These are phyloP conservation scores for Solanum hybrid DNA, from an alignment of 305 asterid species.

Conservation along the genomic window DNA sequence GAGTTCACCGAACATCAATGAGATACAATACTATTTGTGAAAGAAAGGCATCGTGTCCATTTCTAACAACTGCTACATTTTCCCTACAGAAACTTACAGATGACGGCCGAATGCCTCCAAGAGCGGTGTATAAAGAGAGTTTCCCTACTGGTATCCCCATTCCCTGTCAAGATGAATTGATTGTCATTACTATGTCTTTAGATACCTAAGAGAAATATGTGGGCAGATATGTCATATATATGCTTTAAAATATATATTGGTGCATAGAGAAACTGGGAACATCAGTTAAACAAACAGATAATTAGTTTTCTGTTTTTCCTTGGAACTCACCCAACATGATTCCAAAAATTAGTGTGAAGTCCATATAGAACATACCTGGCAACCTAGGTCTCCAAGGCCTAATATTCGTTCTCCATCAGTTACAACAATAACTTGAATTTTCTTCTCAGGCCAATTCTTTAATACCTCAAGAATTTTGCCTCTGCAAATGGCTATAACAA, in stretches of 20 bases:
- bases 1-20: not conserved
- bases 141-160: slow-evolving; percentile 99
- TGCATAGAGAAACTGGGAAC: not conserved
- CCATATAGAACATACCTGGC: slow-evolving; percentile 50
- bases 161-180: slow-evolving; percentile 46
- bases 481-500: slow-evolving; percentile 31
- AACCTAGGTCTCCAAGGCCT: slow-evolving; percentile 99
- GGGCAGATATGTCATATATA: not conserved
- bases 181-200: not conserved
- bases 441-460: slow-evolving; percentile 95
- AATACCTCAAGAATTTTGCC: slow-evolving; percentile 88
- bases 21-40: not conserved
- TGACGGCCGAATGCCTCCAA: slow-evolving; percentile 94
- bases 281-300: not conserved
- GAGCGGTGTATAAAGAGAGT: slow-evolving; percentile 87
- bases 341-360: not conserved
- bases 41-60: not conserved
- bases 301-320: not conserved
- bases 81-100: slow-evolving; percentile 44
- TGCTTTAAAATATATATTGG: not conserved
- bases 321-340: not conserved
- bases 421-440: slow-evolving; percentile 86
- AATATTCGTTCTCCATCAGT: slow-evolving; percentile 95
- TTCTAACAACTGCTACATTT: not conserved
- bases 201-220: not conserved